Base-by-base conservation (phyloP, 352 stramenopile species). In the Globisporangium orthogonon region DNA sequence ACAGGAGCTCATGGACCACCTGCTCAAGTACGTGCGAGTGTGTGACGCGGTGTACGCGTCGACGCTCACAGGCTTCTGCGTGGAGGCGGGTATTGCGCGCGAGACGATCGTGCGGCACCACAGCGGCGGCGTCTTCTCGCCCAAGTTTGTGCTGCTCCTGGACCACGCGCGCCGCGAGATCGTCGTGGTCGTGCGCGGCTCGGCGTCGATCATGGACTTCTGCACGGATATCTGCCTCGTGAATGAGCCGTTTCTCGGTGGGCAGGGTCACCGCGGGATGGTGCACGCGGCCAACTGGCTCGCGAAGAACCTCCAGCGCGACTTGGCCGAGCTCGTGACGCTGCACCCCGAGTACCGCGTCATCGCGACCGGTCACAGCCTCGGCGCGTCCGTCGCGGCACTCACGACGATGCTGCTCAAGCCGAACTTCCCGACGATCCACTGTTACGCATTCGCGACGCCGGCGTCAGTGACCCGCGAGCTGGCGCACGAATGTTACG, bases 221-320 rank as follows among this genome's bases (percentile, higher is more conserved):
- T 88, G 76, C 56, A 94, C 82, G 1, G 83, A 94, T 41, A 50
- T 94, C 44, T 90, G 79, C 56, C 70, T 94, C 45, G 66, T 85
- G 47, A 89, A 88, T 58, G 83, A 91, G 60, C 70, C 81, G 3
- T 91, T 94, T 35, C 66, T 65, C 17, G 41, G 66, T 33, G 83
- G 83, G 4, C 76, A 94, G 57, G 83, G 76, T 11, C 83, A 94
- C 60, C 79, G 83, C n/a, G 83, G 83, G 15, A 94, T 94, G 65
- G 81, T 89, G 14, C 83, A 91, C 43, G 77, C 83, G 4, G 71
- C 83, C 4, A 70, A 73, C 23, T 91, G 79, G 83, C 73, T 94
- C 10, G 76, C 87, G 39, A 65, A 65, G 15, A 73, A 87, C 18
- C 53, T 91, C 17, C 60, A 69, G n/a, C 44, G 66, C 11, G 78